phyloP scores from a whole-genome alignment of 2,329 filamentous ascomycete genomes.

The Botrytis tulipae region DNA sequence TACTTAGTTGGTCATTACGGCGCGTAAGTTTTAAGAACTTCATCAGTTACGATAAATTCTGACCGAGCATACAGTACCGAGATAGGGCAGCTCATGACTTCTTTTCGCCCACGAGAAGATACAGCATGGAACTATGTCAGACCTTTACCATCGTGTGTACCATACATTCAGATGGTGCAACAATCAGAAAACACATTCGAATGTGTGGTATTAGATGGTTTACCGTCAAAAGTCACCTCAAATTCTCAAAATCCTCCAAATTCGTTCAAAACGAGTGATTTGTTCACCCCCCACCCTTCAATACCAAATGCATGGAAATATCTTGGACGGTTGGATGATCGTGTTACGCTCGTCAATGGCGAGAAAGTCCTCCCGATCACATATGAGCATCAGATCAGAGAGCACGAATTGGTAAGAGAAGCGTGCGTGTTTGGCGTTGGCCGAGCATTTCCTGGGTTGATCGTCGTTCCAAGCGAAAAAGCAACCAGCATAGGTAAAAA shows the following conservation, averaged over 20 bases:
- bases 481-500: slow-evolving; percentile 43
- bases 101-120: slow-evolving; percentile 50
- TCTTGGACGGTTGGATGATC: slow-evolving; percentile 46
- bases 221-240: slow-evolving; percentile 42
- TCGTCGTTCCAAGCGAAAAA: slow-evolving; percentile 51
- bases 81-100: slow-evolving; percentile 61
- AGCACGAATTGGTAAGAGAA: slow-evolving; percentile 54
- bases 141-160: slow-evolving; percentile 19
- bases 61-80: slow-evolving; percentile 46
- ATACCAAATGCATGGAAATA: slow-evolving; percentile 47
- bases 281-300: slow-evolving; percentile 45
- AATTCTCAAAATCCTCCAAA: slow-evolving; percentile 43
- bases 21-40: slow-evolving; percentile 41
- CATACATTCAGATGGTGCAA: slow-evolving; percentile 25
- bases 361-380: slow-evolving; percentile 49
- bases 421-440: slow-evolving; percentile 57
- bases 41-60: not conserved
- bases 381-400: slow-evolving; percentile 53
- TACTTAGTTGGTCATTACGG: slow-evolving; percentile 57
- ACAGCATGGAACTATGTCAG: slow-evolving; percentile 62
- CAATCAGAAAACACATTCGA: slow-evolving; percentile 23
- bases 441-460: slow-evolving; percentile 50
- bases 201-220: slow-evolving; percentile 40
- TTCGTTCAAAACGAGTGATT: slow-evolving; percentile 47
- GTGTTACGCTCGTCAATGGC: slow-evolving; percentile 48